Evolutionary conservation across 306 rosid genomes (phyloP).

Genomic region (Vigna reflexopilosa): DNA sequence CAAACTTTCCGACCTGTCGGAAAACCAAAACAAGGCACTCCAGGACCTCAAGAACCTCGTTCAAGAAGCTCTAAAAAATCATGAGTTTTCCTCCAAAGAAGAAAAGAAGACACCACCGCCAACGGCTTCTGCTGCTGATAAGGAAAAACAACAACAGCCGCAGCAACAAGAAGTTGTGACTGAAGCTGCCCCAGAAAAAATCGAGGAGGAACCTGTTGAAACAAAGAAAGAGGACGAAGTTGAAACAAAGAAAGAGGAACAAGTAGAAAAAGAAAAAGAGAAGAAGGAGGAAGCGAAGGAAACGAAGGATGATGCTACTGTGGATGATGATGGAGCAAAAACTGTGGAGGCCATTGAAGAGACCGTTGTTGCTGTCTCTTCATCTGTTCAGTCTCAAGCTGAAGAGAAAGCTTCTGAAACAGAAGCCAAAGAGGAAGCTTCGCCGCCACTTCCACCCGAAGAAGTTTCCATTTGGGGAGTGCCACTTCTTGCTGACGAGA

Average conservation of each 20-base stretch:
- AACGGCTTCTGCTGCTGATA: constrained; percentile 1
- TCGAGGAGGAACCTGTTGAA: constrained; percentile 25
- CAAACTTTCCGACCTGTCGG: constrained; percentile 53
- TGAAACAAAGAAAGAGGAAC: neutral
- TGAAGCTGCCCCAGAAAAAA: constrained; percentile 18
- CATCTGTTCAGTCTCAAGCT: constrained; percentile 47
- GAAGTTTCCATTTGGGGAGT: constrained; percentile 74
- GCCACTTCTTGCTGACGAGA: constrained; percentile 73
- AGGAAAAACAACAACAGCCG: constrained; percentile 1
- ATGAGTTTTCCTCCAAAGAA: constrained; percentile 51
- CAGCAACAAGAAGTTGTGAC: neutral
- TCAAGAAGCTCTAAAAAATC: constrained; percentile 67
- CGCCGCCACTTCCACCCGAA: constrained; percentile 48
- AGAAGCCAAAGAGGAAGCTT: constrained; percentile 44
- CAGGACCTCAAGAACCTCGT: constrained; percentile 64
- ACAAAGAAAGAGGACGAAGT: constrained; percentile 16
- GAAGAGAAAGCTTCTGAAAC: constrained; percentile 22
- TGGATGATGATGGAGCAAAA: constrained; percentile 82
- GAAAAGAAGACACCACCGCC: constrained; percentile 25
- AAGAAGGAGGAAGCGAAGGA: constrained; percentile 41
- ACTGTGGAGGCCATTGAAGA: constrained; percentile 85
- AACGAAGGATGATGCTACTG: constrained; percentile 36
- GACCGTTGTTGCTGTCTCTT: constrained; percentile 68
- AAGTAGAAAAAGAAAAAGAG: neutral
- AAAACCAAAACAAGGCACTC: constrained; percentile 61